Conservation (phyloP, 2,329 filamentous ascomycete genomes). For the Magnaporthales sp. region DNA sequence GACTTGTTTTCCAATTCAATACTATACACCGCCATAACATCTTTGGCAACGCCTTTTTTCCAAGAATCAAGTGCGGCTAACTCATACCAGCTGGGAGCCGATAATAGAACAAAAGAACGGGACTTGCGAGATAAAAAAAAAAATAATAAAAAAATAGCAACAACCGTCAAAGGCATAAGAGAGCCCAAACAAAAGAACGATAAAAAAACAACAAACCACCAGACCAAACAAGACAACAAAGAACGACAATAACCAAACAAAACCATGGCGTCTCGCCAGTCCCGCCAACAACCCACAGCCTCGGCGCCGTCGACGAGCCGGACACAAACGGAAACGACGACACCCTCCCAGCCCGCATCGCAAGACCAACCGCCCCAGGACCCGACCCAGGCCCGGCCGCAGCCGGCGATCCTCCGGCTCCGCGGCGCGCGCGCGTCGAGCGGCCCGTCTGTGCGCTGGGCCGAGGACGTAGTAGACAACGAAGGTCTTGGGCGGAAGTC, state of each 20-base stretch:
- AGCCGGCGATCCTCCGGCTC: conserved; percentile 38
- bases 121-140: not conserved
- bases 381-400: conserved; percentile 14
- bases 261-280: not conserved
- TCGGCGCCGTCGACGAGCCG: conserved; percentile 10
- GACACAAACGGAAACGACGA: conserved; percentile 7
- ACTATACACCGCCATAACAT: not conserved
- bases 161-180: no score
- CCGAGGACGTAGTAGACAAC: conserved; percentile 88
- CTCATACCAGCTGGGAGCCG: no score
- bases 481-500: conserved; percentile 90
- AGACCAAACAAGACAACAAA: not conserved
- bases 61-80: no score
- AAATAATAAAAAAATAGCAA: not conserved
- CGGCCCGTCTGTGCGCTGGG: conserved; percentile 74
- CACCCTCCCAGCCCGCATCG: not conserved
- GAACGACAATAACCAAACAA: not conserved
- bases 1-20: not conserved
- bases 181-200: not conserved
- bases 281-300: conserved; percentile 3
- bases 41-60: no score
- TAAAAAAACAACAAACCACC: not conserved
- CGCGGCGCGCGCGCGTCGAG: conserved; percentile 37
- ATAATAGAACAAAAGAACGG: no score
- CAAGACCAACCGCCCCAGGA: conserved; percentile 7